Conservation (phyloP, 2,329 filamentous ascomycete species). For the Alternaria burnsii region DNA sequence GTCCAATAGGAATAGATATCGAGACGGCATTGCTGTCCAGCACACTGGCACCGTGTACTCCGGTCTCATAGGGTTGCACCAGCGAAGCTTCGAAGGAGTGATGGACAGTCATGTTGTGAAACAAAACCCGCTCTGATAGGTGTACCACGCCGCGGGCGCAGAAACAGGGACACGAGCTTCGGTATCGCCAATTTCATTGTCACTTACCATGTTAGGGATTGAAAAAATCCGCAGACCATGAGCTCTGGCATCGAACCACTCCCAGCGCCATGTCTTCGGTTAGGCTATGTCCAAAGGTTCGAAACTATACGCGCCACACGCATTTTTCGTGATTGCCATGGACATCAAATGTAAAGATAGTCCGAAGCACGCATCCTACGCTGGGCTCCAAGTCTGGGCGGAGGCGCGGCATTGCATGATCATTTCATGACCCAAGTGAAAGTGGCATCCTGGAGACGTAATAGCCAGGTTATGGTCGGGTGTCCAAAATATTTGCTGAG, state of each 20-base stretch:
- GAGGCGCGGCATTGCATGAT: constrained; percentile 22
- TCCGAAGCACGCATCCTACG: constrained; percentile 14
- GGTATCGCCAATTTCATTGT: background rate
- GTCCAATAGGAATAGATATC: constrained; percentile 15
- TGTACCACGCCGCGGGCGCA: background rate
- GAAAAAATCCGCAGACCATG: background rate
- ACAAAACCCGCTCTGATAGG: constrained; percentile 5
- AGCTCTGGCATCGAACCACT: background rate
- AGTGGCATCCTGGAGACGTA: background rate
- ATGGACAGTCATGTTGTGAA: constrained; percentile 7
- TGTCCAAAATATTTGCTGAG: background rate
- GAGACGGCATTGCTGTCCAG: constrained; percentile 10
- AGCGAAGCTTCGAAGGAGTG: constrained; percentile 1
- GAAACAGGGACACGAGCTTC: background rate
- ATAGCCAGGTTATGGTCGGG: background rate
- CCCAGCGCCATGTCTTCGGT: background rate
- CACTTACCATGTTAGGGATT: background rate
- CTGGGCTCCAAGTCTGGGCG: constrained; percentile 23
- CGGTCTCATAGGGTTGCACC: constrained; percentile 14
- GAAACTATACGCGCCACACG: constrained; percentile 1
- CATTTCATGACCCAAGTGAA: constrained; percentile 8
- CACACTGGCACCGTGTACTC: constrained; percentile 17
- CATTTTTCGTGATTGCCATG: constrained; percentile 4
- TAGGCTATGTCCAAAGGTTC: background rate
- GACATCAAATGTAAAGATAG: constrained; percentile 10